Conservation (phyloP, 1,139 yeast species). For the Yamadazyma mexicana region DNA sequence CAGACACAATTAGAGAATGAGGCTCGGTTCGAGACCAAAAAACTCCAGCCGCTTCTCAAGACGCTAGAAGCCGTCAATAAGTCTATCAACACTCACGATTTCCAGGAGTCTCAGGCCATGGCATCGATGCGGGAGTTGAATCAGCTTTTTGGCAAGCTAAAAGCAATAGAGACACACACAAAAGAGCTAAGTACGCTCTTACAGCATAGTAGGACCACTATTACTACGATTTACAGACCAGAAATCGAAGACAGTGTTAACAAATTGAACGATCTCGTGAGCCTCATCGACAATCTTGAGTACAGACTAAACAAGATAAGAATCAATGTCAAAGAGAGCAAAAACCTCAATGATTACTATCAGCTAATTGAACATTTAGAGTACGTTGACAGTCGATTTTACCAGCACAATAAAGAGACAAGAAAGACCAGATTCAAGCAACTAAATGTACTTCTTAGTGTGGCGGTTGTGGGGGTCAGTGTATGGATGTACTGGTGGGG, state of each 20-base stretch:
- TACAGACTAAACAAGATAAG: slow-evolving; percentile 26
- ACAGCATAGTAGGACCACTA: slow-evolving; percentile 4
- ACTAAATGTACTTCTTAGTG: slow-evolving; percentile 11
- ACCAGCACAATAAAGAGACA: slow-evolving; percentile 24
- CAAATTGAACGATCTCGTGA: slow-evolving; percentile 28
- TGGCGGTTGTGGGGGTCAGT: slow-evolving; percentile 1
- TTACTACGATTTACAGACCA: slow-evolving; percentile 23
- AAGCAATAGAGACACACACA: slow-evolving; percentile 9
- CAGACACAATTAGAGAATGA: neutral
- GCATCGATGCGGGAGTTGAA: slow-evolving; percentile 7
- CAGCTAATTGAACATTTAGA: slow-evolving; percentile 36
- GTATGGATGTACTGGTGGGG: neutral
- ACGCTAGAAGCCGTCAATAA: slow-evolving; percentile 15
- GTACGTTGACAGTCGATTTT: slow-evolving; percentile 27
- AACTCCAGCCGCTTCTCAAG: slow-evolving; percentile 13
- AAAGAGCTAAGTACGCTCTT: slow-evolving; percentile 10
- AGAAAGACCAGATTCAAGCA: slow-evolving; percentile 31
- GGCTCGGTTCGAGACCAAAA: neutral
- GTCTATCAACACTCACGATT: slow-evolving; percentile 6
- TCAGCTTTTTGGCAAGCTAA: slow-evolving; percentile 8
- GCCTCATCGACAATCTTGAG: slow-evolving; percentile 29
- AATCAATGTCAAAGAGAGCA: slow-evolving; percentile 26
- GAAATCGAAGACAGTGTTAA: slow-evolving; percentile 30
- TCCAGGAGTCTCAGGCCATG: neutral
- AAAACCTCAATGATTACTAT: slow-evolving; percentile 26